phyloP scores from a whole-genome alignment of 116 monocot genomes.

The Trichopus zeylanicus region DNA sequence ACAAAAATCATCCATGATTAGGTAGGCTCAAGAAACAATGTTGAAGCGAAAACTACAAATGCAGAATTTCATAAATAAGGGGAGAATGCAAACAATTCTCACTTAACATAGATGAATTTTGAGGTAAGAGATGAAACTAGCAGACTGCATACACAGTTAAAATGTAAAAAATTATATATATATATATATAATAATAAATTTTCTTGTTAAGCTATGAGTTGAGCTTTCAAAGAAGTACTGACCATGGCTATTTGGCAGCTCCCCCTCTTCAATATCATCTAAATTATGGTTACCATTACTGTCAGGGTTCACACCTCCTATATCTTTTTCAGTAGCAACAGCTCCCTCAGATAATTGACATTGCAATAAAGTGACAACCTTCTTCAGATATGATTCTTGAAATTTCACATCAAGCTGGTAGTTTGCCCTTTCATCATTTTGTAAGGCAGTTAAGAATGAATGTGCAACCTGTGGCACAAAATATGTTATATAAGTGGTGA shows the following conservation, averaged over 20 bases:
- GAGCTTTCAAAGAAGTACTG: constrained; percentile 7
- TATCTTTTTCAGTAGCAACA: constrained; percentile 32
- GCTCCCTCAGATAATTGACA: constrained; percentile 95
- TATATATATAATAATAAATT: background rate
- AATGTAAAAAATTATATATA: background rate
- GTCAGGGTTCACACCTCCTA: constrained; percentile 10
- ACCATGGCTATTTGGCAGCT: constrained; percentile 84
- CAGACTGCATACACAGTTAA: background rate
- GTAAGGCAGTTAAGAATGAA: constrained; percentile 88
- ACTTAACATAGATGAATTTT: too few relatives aligned
- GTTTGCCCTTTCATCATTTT: constrained; percentile 90
- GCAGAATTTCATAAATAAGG: too few relatives aligned
- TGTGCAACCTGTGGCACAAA: constrained; percentile 66
- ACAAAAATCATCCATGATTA: too few relatives aligned
- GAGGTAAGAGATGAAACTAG: too few relatives aligned
- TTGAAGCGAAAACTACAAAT: too few relatives aligned
- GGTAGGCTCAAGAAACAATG: too few relatives aligned
- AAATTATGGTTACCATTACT: constrained; percentile 13
- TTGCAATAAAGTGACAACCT: constrained; percentile 64
- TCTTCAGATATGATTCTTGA: constrained; percentile 91
- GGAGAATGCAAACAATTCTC: too few relatives aligned
- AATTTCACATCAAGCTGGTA: constrained; percentile 97
- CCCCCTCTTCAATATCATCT: constrained; percentile 92
- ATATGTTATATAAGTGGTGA: background rate
- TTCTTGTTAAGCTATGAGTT: background rate